Evolutionary conservation across 2,329 filamentous ascomycete species (phyloP).

Genomic region (Fusarium tupiense): DNA sequence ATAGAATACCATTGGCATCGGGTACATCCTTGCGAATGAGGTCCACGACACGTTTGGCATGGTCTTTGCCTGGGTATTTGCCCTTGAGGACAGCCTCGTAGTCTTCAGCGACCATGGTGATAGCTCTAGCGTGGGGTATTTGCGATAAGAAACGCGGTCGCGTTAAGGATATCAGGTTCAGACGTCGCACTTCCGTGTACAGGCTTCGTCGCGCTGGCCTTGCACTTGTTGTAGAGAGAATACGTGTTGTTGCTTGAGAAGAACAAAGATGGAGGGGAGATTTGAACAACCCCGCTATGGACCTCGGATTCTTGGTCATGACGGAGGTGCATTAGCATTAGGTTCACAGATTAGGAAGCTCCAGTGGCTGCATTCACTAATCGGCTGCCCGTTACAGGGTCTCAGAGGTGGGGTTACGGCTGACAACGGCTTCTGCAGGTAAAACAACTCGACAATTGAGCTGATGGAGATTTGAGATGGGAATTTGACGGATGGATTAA

Average conservation of each 20-base stretch:
- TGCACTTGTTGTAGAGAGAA: neutral
- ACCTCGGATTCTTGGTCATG: conserved; percentile 29
- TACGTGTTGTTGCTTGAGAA: neutral
- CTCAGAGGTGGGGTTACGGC: conserved; percentile 10
- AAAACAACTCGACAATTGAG: neutral
- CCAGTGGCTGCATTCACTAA: conserved; percentile 29
- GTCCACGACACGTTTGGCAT: conserved; percentile 84
- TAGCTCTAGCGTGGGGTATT: conserved; percentile 3
- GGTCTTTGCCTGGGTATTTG: conserved; percentile 85
- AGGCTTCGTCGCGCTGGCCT: neutral
- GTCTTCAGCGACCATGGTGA: conserved; percentile 52
- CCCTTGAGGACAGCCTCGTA: conserved; percentile 65
- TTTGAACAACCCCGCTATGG: conserved; percentile 34
- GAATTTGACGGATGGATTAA: neutral
- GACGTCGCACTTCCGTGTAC: neutral
- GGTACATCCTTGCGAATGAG: conserved; percentile 76
- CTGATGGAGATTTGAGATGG: neutral
- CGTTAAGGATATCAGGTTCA: neutral
- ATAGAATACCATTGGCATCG: conserved; percentile 75
- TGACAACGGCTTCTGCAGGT: conserved; percentile 38
- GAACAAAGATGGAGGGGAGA: conserved; percentile 6
- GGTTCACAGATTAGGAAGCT: conserved; percentile 38
- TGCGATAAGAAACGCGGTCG: neutral
- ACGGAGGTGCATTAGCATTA: conserved; percentile 1
- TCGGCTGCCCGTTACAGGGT: conserved; percentile 32